Evolutionary conservation across 192 early-diverging fungal species (phyloP), one percentile per base, ranked within the genome.

Genomic region (Podila minutissima): DNA sequence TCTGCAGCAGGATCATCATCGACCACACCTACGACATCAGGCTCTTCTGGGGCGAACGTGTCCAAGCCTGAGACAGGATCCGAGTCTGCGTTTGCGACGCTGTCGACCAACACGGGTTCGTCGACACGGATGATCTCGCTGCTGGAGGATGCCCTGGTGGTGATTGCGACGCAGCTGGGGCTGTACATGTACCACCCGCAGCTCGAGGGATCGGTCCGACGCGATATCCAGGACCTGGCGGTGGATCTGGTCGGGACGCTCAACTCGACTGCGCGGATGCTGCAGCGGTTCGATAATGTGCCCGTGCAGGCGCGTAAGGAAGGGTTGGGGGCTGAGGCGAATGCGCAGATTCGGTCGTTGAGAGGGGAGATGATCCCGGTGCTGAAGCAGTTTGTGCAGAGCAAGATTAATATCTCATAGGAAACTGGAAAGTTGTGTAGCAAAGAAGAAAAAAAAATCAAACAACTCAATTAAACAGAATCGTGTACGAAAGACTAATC

Each of bases 251-350:
- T 81, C n/a, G 64, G 71, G 57, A 81, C 71, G 2, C n/a, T 81
- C 37, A 73, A 69, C 28, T 72, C 77, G 41, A 69, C 67, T 0
- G 59, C 59, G 35, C 49, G 71, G 57, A 81, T 81, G 71, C 46
- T 81, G 41, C 77, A 73, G 37, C 77, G 71, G 62, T 81, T 81
- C 37, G 77, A 81, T 24, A 81, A 81, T 57, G 77, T 81, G 12
- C 77, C 70, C 1, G 57, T 50, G 1, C 59, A 69, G 55, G 70
- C 49, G 29, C 28, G 66, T 48, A 81, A 64, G 66, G 71, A 73
- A 1, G 57, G 32, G 22, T 29, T 74, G 29, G 68, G 68, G 17
- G 66, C n/a, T 24, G 77, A 73, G 55, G 71, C 70, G 8, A 51
- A 65, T 20, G 62, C 26, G 26, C 65, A 73, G 57, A 71, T 81